These are phyloP conservation scores for Nicotiana attenuata DNA, from an alignment of 257 asterid species.

Conservation along the genomic window DNA sequence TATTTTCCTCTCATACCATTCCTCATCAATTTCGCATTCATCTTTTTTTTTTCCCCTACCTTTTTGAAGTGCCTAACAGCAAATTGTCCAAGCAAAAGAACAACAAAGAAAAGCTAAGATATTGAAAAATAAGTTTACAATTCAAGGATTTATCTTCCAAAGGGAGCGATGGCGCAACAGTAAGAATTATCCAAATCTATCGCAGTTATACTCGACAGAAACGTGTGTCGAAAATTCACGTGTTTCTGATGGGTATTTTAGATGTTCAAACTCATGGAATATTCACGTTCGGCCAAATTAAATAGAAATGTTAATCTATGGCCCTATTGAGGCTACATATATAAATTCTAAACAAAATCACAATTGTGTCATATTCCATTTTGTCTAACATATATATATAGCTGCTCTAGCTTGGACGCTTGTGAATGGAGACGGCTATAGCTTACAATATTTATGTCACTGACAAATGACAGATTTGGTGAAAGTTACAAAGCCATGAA, in stretches of 20 bases:
- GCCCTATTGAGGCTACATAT: neutral
- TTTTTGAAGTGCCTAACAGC: neutral
- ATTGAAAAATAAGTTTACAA: neutral
- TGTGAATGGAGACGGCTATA: slow-evolving; percentile 5
- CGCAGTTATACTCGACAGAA: no score
- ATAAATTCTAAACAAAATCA: neutral
- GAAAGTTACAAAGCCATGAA: slow-evolving; percentile 21
- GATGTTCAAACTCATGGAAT: no score
- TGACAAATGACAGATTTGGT: neutral
- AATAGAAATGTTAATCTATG: neutral
- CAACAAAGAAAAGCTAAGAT: neutral
- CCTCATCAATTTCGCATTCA: neutral
- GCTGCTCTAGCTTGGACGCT: neutral
- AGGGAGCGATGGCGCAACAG: no score
- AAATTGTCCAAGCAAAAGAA: neutral
- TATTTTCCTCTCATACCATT: neutral
- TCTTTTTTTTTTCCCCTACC: neutral
- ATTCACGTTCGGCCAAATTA: no score
- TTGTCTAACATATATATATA: neutral
- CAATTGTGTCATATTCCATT: neutral
- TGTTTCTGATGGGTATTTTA: no score
- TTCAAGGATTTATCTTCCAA: neutral
- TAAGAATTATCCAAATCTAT: no score
- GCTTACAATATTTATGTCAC: neutral
- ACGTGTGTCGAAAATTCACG: no score